These are phyloP conservation scores for Psilocybe azurescens DNA, from an alignment of 768 basidiomycete species.

Conservation along the genomic window DNA sequence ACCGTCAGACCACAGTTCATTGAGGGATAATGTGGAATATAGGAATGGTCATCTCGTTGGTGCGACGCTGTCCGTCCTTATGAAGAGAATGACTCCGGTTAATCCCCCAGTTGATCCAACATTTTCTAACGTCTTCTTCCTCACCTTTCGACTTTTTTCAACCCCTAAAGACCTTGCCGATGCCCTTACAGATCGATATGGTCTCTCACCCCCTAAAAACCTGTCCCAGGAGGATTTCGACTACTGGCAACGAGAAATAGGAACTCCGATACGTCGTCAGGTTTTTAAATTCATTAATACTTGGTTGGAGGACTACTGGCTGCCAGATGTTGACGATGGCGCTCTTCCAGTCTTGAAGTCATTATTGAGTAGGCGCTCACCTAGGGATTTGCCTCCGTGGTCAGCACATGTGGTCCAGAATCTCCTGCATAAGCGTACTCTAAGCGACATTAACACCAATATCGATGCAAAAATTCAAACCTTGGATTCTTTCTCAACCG, in stretches of 20 bases:
- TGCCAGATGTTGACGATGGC: background rate
- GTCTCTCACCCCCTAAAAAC: background rate
- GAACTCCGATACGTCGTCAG: background rate
- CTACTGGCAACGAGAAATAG: constrained; percentile 4
- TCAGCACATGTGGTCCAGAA: background rate
- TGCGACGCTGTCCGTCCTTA: background rate
- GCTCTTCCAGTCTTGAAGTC: background rate
- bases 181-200: background rate
- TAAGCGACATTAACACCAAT: background rate
- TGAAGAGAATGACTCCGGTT: background rate
- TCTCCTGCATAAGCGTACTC: constrained; percentile 1
- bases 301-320: constrained; percentile 1
- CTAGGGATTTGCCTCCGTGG: background rate
- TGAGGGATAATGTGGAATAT: background rate
- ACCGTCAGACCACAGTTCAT: background rate
- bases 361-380: background rate
- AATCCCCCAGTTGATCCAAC: background rate
- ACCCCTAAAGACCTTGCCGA: background rate
- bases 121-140: background rate
- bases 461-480: background rate
- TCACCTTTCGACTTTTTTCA: background rate
- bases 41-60: background rate
- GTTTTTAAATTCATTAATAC: background rate
- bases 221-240: background rate
- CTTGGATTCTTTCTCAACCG: background rate